Evolutionary conservation across 176 grass and related monocot species (phyloP).

Genomic region (sorghum (Sorghum bicolor)): DNA sequence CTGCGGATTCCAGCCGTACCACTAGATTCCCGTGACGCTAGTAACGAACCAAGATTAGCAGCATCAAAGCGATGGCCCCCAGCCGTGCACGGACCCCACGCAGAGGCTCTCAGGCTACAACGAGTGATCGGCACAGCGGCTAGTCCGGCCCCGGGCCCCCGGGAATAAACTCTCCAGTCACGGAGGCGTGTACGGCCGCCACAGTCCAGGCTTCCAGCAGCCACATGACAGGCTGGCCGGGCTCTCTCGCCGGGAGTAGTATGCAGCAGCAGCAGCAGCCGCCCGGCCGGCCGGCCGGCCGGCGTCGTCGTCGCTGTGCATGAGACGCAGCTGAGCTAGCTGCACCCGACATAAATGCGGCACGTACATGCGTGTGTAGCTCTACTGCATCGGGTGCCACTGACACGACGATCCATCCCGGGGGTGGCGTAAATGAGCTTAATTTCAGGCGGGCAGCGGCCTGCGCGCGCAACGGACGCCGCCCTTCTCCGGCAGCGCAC

Average conservation of each 20-base stretch:
- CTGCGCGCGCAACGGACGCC: background rate
- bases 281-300: background rate
- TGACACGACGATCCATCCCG: background rate
- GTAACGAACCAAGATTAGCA: background rate
- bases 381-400: conserved; percentile 15
- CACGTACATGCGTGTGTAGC: background rate
- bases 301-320: background rate
- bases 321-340: background rate
- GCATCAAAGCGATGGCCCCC: background rate
- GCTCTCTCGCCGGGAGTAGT: background rate
- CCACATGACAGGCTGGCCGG: background rate
- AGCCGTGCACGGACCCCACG: background rate
- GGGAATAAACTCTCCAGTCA: background rate
- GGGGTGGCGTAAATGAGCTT: background rate
- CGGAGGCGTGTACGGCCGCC: background rate
- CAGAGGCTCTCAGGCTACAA: background rate
- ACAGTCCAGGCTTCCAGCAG: background rate
- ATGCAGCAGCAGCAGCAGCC: background rate
- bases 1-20: background rate
- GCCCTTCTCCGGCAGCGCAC: background rate
- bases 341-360: background rate
- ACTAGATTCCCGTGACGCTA: background rate
- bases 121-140: background rate
- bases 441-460: background rate
- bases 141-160: background rate